Evolutionary conservation across 805 yeast genomes (phyloP).

Genomic region (Metschnikowia orientalis): DNA sequence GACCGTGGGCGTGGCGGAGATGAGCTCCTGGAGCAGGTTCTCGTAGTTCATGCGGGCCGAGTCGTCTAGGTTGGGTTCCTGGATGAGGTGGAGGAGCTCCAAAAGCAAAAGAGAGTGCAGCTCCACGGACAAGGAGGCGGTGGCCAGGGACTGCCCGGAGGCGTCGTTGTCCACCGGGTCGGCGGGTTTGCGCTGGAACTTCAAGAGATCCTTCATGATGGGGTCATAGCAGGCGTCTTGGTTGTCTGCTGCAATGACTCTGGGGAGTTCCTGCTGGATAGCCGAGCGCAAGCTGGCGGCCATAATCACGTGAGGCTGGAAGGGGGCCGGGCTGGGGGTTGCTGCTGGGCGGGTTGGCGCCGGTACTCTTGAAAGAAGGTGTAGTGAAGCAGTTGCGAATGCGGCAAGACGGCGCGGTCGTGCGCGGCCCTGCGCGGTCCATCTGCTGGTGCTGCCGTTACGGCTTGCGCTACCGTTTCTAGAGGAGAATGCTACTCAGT

Average conservation of each 20-base stretch:
- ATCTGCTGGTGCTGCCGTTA: too few relatives aligned
- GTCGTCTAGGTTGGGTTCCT: conserved; percentile 29
- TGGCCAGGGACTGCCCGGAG: not conserved
- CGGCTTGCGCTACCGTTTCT: too few relatives aligned
- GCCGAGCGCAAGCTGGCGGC: conserved; percentile 3
- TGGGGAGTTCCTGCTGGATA: conserved; percentile 7
- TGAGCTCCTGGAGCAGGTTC: conserved; percentile 22
- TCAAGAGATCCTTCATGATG: conserved; percentile 29
- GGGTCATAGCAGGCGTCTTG: conserved; percentile 23
- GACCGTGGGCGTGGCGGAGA: conserved; percentile 23
- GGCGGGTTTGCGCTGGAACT: conserved; percentile 16
- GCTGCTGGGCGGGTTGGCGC: not conserved
- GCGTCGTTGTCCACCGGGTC: conserved; percentile 3
- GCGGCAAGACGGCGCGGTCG: too few relatives aligned
- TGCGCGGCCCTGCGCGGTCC: conserved; percentile 4
- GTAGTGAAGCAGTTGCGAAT: conserved; percentile 1
- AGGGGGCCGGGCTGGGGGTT: not conserved
- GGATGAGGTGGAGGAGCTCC: conserved; percentile 27
- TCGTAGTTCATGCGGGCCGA: conserved; percentile 28
- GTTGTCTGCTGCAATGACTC: conserved; percentile 5
- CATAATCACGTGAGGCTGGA: too few relatives aligned
- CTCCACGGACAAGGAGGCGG: conserved; percentile 19
- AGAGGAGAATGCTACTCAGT: too few relatives aligned
- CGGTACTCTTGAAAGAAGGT: not conserved
- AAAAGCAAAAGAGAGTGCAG: conserved; percentile 29